Base-by-base conservation (phyloP, 257 asterid genomes). In the Solanum sejunctum region DNA sequence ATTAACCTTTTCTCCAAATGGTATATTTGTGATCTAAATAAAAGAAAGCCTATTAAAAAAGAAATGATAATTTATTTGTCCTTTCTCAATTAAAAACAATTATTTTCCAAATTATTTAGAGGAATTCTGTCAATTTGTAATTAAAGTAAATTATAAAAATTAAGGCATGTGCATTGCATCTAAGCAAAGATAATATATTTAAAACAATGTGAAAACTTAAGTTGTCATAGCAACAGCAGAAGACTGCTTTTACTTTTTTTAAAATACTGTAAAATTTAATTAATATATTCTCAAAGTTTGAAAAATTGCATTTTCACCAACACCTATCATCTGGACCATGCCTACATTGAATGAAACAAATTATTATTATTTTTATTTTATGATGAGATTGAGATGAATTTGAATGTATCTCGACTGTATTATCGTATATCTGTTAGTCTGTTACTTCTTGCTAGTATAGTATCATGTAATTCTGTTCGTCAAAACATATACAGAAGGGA, bases 291-390 rank as follows among this genome's bases (percentile, higher is more conserved):
- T 41, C 5, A 52, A 75, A 85, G 85, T 75, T 11, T 4, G 45
- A 90, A 84, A 83, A 78, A 86, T 85, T 56, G 79, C 71, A 41
- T 81, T 70, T 80, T 75, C 80, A n/a, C 23, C 55, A 73, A 56
- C 75, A 64, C 87, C 87, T 83, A 86, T 85, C 83, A 89, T 84
- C 51, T 85, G 89, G 92, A 86, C 90, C 91, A 86, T 86, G 86
- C 39, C 71, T 75, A 72, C 69, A 20, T 60, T 73, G 71, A 86
- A 83, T 80, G 52, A 84, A 54, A 85, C 85, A 79, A 81, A 58
- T 41, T 58, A 32, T 39, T 70, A 39, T 17, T 70, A 32, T 32
- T 32, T 1, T 28, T 28, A 28, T 28, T 28, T 28, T 28, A 28
- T 28, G 28, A 28, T 28, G 28, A 28, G 28, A 28, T 28, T 2